Percentiles rank a stretch among this genome's conserved stretches.
Conservation (phyloP, 2,329 filamentous ascomycete species). For the Monascus ruber region DNA sequence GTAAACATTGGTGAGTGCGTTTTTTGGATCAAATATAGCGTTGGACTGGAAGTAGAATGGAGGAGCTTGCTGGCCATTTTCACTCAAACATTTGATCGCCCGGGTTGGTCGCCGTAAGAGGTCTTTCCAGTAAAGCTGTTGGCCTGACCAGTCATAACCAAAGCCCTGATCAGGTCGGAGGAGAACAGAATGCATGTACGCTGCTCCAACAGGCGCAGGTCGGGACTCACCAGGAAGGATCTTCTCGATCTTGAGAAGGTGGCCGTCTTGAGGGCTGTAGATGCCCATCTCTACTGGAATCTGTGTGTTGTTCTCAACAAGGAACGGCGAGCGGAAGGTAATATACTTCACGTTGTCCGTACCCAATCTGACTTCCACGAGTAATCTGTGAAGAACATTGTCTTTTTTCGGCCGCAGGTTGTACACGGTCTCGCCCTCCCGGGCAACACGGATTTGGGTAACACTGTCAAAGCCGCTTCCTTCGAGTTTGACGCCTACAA, state of each 20-base stretch:
- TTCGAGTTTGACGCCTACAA: slow-evolving; percentile 74
- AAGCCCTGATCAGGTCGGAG: slow-evolving; percentile 91
- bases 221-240: slow-evolving; percentile 82
- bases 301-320: slow-evolving; percentile 93
- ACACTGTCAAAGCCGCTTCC: slow-evolving; percentile 89
- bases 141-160: slow-evolving; percentile 87
- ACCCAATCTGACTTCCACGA: slow-evolving; percentile 87
- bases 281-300: slow-evolving; percentile 91
- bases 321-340: slow-evolving; percentile 78
- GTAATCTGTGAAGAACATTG: slow-evolving; percentile 71
- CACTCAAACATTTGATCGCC: slow-evolving; percentile 79
- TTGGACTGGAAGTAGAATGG: slow-evolving; percentile 97
- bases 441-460: slow-evolving; percentile 75
- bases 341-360: slow-evolving; percentile 96
- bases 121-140: slow-evolving; percentile 86
- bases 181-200: slow-evolving; percentile 77
- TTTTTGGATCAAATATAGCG: slow-evolving; percentile 69
- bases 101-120: slow-evolving; percentile 72
- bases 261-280: slow-evolving; percentile 74
- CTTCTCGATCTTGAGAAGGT: slow-evolving; percentile 95
- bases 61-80: slow-evolving; percentile 61
- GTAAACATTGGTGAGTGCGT: slow-evolving; percentile 73
- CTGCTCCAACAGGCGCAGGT: slow-evolving; percentile 84
- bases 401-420: slow-evolving; percentile 79
- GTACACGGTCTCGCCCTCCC: slow-evolving; percentile 90